Base-by-base conservation (phyloP, 225 moss, liverwort and hornwort genomes). In the Bryum argenteum region DNA sequence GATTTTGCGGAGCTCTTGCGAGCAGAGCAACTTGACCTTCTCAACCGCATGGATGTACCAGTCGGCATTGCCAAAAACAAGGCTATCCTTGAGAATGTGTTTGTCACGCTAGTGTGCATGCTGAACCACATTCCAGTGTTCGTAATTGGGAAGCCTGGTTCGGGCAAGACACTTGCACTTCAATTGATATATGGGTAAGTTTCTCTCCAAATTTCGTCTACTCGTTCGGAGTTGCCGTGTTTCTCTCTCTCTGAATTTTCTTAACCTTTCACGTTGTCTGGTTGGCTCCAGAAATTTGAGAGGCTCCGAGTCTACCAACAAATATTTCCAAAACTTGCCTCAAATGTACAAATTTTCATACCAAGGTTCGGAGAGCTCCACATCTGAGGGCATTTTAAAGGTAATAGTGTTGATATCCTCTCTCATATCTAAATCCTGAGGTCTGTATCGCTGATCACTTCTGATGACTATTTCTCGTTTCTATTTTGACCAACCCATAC, bases 311-410 rank as follows among this genome's bases (percentile, higher is more conserved):
- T 88, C 88, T n/a, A 61, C 75, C 33, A 85, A 88, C 62, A 63
- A 16, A 37, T 84, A 84, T 64, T 85, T 88, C 37, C 79, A 82
- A 54, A 74, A 77, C 10, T 26, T 88, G 56, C 88, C 85, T 45
- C 79, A 84, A 63, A 88, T 88, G 88, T 85, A 82, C 54, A 84
- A 69, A 51, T 81, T 85, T 75, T 88, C 88, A 8, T 88, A 88
- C 24, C 88, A 88, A 74, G 88, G 88, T 58, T 88, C 88, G 18
- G 79, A 88, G 74, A 85, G 88, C 70, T 85, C 82, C 51, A 88
- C 88, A 63, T 88, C 88, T 63, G 88, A 88, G 65, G 88, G 88
- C 38, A 88, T 88, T 67, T 39, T 85, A 18, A 88, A 88, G 85
- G 88, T 88, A 74, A 7, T 28, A 38, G 22, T n/a, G 16, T 52